Percentiles rank a stretch among this genome's conserved stretches.
These are phyloP conservation scores for Solanum phureja DNA, from an alignment of 257 asterid species.

Conservation along the genomic window DNA sequence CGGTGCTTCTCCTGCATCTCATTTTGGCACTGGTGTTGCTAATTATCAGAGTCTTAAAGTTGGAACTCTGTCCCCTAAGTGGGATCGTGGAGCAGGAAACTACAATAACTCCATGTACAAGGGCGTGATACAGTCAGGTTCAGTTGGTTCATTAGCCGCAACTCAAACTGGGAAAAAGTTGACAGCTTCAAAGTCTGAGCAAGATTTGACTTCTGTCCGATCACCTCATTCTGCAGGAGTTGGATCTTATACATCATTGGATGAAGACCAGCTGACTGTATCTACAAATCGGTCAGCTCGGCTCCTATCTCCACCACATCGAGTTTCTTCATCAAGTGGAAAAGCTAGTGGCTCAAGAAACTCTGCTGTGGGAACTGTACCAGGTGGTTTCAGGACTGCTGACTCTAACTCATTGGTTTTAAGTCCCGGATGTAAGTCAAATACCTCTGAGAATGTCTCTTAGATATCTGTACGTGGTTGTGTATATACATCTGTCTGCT, in stretches of 20 bases:
- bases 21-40: conserved; percentile 38
- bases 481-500: background rate
- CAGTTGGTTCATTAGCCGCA: conserved; percentile 42
- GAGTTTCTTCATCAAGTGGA: conserved; percentile 22
- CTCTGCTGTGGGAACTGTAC: conserved; percentile 28
- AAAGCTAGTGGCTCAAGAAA: conserved; percentile 31
- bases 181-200: conserved; percentile 75
- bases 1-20: conserved; percentile 44
- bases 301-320: conserved; percentile 33
- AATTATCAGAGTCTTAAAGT: conserved; percentile 35
- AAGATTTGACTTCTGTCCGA: conserved; percentile 64
- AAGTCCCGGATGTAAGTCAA: conserved; percentile 63
- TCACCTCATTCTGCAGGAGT: conserved; percentile 54
- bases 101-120: conserved; percentile 19
- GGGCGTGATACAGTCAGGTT: conserved; percentile 50
- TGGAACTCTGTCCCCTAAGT: conserved; percentile 51
- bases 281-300: conserved; percentile 38
- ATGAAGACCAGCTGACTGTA: conserved; percentile 40
- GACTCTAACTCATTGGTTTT: conserved; percentile 43
- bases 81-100: conserved; percentile 54
- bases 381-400: conserved; percentile 35
- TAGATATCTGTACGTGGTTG: conserved; percentile 4
- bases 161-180: conserved; percentile 38
- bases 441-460: background rate
- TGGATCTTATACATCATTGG: conserved; percentile 43